A percentile compares a stretch with the other conserved stretches of the same genome.
Conservation (phyloP, 176 grass and related monocot species). For the Microstegium vimineum region DNA sequence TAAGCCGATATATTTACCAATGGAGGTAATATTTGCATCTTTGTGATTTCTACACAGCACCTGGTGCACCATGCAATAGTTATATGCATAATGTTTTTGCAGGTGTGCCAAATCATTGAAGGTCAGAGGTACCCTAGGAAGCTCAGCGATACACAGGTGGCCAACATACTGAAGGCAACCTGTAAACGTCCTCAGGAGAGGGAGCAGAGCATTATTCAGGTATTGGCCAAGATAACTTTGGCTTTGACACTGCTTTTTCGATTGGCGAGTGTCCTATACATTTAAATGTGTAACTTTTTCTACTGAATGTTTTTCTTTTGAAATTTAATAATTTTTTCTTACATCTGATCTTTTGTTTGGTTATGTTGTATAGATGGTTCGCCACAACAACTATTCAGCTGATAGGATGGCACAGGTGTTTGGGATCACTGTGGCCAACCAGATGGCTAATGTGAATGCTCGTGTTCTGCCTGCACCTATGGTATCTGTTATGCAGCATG, state of each 20-base stretch:
- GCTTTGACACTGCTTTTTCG: background rate
- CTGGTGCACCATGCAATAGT: background rate
- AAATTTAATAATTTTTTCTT: background rate
- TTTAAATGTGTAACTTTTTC: background rate
- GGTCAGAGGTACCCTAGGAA: conserved; percentile 67
- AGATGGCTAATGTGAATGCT: conserved; percentile 47
- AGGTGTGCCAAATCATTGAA: conserved; percentile 78
- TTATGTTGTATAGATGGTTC: conserved; percentile 54
- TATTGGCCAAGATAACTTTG: conserved; percentile 8
- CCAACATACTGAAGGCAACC: conserved; percentile 42
- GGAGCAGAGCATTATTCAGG: conserved; percentile 45
- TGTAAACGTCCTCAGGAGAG: conserved; percentile 49
- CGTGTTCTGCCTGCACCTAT: conserved; percentile 56
- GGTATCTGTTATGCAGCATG: conserved; percentile 27
- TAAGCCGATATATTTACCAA: conserved; percentile 64
- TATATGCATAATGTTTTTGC: conserved; percentile 11
- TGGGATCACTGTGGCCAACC: conserved; percentile 38
- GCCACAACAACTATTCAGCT: conserved; percentile 46
- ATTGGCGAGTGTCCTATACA: background rate
- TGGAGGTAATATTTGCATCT: conserved; percentile 54
- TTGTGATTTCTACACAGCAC: background rate
- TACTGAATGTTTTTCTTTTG: background rate
- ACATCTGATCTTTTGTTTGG: background rate
- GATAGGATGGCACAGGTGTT: conserved; percentile 49
- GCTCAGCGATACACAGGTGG: conserved; percentile 55